Evolutionary conservation across 192 early-diverging fungal species (phyloP).

Genomic region (Rhizophagus clarus): DNA sequence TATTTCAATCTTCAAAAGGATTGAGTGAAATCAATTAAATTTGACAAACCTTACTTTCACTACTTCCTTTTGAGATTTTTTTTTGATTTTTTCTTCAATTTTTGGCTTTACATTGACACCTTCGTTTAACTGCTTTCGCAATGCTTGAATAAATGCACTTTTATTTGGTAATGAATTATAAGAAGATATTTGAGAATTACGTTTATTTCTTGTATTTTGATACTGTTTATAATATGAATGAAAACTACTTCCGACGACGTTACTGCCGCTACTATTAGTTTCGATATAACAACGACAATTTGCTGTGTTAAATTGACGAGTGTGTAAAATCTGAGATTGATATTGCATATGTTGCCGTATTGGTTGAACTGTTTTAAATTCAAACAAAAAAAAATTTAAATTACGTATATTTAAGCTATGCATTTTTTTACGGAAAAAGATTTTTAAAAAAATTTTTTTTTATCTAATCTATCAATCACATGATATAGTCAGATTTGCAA

Average conservation of each 20-base stretch:
- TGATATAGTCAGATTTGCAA: background rate
- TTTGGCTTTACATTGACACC: background rate
- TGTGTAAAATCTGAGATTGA: background rate
- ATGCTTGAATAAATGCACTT: constrained; percentile 18
- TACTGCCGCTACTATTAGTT: background rate
- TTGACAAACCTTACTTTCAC: constrained; percentile 29
- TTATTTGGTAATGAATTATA: constrained; percentile 21
- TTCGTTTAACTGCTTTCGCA: background rate
- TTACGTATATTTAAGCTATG: background rate
- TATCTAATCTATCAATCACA: background rate
- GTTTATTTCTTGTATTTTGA: background rate
- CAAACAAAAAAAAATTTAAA: background rate
- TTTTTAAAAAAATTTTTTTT: background rate
- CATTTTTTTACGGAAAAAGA: background rate
- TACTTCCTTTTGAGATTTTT: constrained; percentile 7
- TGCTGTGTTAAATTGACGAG: background rate
- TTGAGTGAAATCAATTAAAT: background rate
- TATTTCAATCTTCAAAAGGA: background rate
- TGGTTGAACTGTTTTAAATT: background rate
- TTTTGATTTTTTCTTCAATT: background rate
- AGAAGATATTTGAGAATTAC: background rate
- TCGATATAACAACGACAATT: background rate
- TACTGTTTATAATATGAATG: background rate
- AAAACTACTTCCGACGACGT: background rate
- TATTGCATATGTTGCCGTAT: background rate